These are phyloP conservation scores for Calonectria leucothoes DNA, from an alignment of 2,329 filamentous ascomycete species.

Conservation along the genomic window DNA sequence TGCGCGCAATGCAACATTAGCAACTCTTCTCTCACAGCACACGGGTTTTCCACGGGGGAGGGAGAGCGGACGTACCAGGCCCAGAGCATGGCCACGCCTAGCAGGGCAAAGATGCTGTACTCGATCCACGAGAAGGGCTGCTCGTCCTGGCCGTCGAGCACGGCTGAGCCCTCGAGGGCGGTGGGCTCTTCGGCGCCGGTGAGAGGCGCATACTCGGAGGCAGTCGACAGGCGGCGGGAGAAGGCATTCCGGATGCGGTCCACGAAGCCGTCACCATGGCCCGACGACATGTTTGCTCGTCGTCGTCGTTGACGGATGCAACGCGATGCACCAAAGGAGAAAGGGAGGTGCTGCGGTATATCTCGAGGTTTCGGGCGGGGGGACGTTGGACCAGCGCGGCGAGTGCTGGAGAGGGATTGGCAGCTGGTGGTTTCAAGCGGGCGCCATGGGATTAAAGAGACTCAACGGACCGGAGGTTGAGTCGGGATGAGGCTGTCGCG, in stretches of 20 bases:
- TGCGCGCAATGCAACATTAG: conserved; percentile 49
- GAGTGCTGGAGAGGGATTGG: neutral
- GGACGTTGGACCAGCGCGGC: neutral
- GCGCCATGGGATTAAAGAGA: neutral
- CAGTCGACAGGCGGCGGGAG: conserved; percentile 33
- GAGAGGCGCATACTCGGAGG: conserved; percentile 49
- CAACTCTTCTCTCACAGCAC: neutral
- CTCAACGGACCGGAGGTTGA: neutral
- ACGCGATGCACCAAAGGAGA: neutral
- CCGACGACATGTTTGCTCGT: neutral
- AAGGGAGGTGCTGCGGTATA: neutral
- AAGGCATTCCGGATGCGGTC: conserved; percentile 42
- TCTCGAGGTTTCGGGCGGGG: neutral
- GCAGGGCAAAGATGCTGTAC: conserved; percentile 85
- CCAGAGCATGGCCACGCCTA: conserved; percentile 97
- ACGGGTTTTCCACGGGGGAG: neutral
- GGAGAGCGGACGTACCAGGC: conserved; percentile 76
- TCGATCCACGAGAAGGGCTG: conserved; percentile 84
- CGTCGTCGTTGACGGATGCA: neutral
- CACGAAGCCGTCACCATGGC: conserved; percentile 33
- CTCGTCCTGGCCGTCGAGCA: conserved; percentile 50
- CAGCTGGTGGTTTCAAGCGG: neutral
- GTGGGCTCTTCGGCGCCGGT: conserved; percentile 42
- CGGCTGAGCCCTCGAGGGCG: conserved; percentile 39
- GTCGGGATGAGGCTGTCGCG: neutral